These are phyloP conservation scores for Reutealis trisperma DNA, from an alignment of 345 rosid genomes.

Conservation along the genomic window DNA sequence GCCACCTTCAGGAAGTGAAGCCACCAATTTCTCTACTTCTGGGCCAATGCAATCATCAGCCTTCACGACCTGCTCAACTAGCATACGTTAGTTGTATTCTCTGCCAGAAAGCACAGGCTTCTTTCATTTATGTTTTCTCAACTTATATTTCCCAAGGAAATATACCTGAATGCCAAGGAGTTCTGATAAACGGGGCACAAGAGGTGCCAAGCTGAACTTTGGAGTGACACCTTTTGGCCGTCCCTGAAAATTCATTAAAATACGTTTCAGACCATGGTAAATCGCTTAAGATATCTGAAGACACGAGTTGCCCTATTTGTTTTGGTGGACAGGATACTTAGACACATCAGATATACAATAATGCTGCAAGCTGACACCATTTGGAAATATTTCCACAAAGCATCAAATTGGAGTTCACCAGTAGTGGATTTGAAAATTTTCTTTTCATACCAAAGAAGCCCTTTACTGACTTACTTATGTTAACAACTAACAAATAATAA, in stretches of 20 bases:
- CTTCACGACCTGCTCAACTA: constrained; percentile 40
- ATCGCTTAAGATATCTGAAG: neutral
- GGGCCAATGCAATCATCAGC: constrained; percentile 94
- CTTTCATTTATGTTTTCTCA: neutral
- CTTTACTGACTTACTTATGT: neutral
- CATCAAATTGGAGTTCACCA: neutral
- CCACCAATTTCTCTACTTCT: constrained; percentile 79
- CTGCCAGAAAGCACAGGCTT: neutral
- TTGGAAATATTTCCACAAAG: neutral
- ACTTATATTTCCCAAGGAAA: neutral
- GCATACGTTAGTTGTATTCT: neutral
- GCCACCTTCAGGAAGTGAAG: constrained; percentile 84
- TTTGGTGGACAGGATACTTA: neutral
- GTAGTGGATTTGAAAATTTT: neutral
- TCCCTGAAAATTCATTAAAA: constrained; percentile 52
- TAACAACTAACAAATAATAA: neutral
- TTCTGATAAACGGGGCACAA: constrained; percentile 79
- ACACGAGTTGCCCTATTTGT: neutral
- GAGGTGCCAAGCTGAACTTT: constrained; percentile 87
- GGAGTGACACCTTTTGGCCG: constrained; percentile 94
- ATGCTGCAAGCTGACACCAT: neutral
- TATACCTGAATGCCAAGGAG: constrained; percentile 84
- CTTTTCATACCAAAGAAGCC: neutral
- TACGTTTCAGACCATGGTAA: constrained; percentile 2
- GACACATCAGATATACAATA: constrained; percentile 5